Evolutionary conservation across 805 yeast species (phyloP).

Genomic region (Kuraishia floccosa): DNA sequence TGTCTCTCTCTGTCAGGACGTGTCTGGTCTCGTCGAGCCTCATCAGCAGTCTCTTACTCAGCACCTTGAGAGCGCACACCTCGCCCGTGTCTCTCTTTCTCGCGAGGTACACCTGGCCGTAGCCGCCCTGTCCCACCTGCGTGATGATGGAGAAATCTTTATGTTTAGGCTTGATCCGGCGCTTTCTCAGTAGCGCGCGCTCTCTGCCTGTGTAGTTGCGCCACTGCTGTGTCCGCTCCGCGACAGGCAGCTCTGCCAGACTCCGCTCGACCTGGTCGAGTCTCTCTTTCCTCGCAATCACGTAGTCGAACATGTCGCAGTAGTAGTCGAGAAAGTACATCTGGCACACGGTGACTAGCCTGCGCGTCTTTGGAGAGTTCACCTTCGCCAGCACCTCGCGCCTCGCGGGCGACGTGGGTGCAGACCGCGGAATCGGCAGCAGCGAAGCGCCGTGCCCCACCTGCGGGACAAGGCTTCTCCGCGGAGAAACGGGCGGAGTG

Average conservation of each 20-base stretch:
- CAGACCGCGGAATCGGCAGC: conserved; percentile 8
- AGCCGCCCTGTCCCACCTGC: conserved; percentile 99
- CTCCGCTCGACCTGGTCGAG: conserved; percentile 56
- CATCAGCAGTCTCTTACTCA: conserved; percentile 76
- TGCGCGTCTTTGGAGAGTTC: conserved; percentile 62
- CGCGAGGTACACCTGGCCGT: conserved; percentile 97
- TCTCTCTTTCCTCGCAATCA: conserved; percentile 77
- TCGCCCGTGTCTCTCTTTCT: conserved; percentile 90
- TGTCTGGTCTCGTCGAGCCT: conserved; percentile 94
- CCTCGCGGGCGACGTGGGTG: conserved; percentile 10
- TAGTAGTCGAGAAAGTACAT: conserved; percentile 91
- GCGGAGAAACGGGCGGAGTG: conserved; percentile 20
- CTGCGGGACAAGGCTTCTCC: conserved; percentile 9
- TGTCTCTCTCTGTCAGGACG: conserved; percentile 92
- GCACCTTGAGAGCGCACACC: conserved; percentile 87
- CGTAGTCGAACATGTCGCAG: conserved; percentile 91
- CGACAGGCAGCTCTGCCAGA: conserved; percentile 20
- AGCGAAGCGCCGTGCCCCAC: conserved; percentile 9
- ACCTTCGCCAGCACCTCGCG: conserved; percentile 47
- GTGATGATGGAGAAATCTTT: conserved; percentile 95
- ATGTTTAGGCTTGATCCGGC: conserved; percentile 86
- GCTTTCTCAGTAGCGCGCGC: conserved; percentile 70
- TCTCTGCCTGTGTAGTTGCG: conserved; percentile 74
- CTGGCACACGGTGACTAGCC: conserved; percentile 86
- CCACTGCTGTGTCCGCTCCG: conserved; percentile 52